Percentiles rank a stretch among this genome's conserved stretches.
Evolutionary conservation across 2,329 filamentous ascomycete species (phyloP).

Genomic region (Neodidymelliopsis sp.): DNA sequence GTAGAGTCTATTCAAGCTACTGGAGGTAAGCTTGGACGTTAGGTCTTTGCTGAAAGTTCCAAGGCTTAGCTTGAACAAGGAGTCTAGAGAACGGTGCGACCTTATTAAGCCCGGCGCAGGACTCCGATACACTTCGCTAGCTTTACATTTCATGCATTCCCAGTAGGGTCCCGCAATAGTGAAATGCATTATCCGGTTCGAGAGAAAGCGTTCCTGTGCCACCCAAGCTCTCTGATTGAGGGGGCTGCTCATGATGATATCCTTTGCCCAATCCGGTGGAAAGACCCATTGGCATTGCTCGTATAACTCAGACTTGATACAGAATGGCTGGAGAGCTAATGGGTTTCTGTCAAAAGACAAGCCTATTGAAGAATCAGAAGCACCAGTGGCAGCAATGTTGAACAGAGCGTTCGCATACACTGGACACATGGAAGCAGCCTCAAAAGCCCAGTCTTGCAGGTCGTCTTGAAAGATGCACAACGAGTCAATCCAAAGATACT

Average conservation of each 20-base stretch:
- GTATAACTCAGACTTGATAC: not conserved
- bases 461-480: slow-evolving; percentile 18
- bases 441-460: slow-evolving; percentile 4
- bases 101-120: too few relatives aligned
- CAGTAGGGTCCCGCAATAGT: slow-evolving; percentile 15
- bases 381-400: slow-evolving; percentile 11
- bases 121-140: not conserved
- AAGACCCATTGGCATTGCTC: not conserved
- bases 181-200: slow-evolving; percentile 20
- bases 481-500: slow-evolving; percentile 18
- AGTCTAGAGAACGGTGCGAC: too few relatives aligned
- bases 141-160: slow-evolving; percentile 18
- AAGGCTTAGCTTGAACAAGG: not conserved
- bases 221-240: slow-evolving; percentile 21
- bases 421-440: slow-evolving; percentile 5
- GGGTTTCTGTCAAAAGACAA: not conserved
- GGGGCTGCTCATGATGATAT: not conserved
- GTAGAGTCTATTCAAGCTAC: not conserved
- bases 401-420: slow-evolving; percentile 2
- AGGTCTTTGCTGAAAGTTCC: not conserved
- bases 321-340: not conserved
- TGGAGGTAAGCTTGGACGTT: too few relatives aligned
- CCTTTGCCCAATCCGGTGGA: not conserved
- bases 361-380: not conserved
- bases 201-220: slow-evolving; percentile 21